Percentiles rank a stretch among this genome's conserved stretches.
phyloP scores from a whole-genome alignment of 2,329 filamentous ascomycete species.

The Penicillium sp. region DNA sequence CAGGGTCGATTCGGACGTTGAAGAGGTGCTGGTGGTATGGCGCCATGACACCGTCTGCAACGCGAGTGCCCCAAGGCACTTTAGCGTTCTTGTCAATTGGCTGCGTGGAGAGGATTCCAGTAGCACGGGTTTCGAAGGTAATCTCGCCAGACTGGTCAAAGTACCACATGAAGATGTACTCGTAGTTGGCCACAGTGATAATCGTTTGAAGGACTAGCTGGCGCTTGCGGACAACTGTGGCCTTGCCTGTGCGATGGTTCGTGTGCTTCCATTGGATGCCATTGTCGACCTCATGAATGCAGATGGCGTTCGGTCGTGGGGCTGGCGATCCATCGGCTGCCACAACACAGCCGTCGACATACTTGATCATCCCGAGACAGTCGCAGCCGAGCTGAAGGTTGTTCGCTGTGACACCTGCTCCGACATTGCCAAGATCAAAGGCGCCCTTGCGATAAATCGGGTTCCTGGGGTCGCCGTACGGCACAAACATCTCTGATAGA shows the following conservation, averaged over 20 bases:
- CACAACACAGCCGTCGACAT: constrained; percentile 47
- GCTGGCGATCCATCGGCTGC: constrained; percentile 29
- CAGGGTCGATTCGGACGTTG: constrained; percentile 49
- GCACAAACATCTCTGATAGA: constrained; percentile 52
- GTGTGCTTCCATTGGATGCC: constrained; percentile 50
- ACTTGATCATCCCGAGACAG: constrained; percentile 45
- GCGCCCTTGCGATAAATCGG: constrained; percentile 49
- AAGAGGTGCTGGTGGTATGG: constrained; percentile 53
- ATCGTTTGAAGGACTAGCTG: constrained; percentile 45
- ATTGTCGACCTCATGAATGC: constrained; percentile 47
- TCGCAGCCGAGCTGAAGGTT: constrained; percentile 49
- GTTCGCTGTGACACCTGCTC: constrained; percentile 50
- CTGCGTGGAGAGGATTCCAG: constrained; percentile 51
- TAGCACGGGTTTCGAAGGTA: constrained; percentile 49
- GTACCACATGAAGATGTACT: constrained; percentile 51
- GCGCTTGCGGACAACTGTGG: constrained; percentile 38
- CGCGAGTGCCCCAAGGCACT: constrained; percentile 45
- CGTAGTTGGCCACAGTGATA: constrained; percentile 51
- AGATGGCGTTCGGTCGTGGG: constrained; percentile 34
- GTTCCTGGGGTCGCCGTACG: constrained; percentile 47
- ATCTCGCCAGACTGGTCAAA: constrained; percentile 49
- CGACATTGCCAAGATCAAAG: constrained; percentile 52
- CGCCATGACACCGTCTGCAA: constrained; percentile 49
- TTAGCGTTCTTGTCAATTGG: constrained; percentile 39
- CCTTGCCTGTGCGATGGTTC: constrained; percentile 43